A percentile compares a stretch with the other conserved stretches of the same genome.
These are phyloP conservation scores for Dovyalis caffra DNA, from an alignment of 345 rosid genomes.

Conservation along the genomic window DNA sequence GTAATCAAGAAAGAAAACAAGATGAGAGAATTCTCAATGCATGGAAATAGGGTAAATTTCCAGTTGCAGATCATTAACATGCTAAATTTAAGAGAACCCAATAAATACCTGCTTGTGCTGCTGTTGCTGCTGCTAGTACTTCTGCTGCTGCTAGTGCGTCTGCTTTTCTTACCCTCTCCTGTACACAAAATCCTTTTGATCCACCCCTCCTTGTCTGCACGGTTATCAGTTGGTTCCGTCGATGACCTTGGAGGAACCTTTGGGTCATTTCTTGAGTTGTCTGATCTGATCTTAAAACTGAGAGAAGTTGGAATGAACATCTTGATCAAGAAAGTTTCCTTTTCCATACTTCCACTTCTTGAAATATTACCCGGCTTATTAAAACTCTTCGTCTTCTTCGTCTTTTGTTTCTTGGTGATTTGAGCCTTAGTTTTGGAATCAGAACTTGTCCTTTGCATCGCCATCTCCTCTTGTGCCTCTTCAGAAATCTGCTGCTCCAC, in stretches of 20 bases:
- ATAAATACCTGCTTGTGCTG: constrained; percentile 34
- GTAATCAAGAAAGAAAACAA: neutral
- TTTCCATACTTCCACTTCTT: constrained; percentile 42
- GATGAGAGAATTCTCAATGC: neutral
- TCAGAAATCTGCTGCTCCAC: constrained; percentile 22
- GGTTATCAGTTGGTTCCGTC: constrained; percentile 19
- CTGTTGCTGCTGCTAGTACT: constrained; percentile 5
- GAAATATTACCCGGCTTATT: constrained; percentile 19
- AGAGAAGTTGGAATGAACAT: constrained; percentile 38
- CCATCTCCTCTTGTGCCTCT: neutral
- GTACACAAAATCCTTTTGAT: constrained; percentile 16
- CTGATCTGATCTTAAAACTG: constrained; percentile 25
- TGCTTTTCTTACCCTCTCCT: constrained; percentile 5
- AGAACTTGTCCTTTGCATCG: neutral
- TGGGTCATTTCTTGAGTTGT: constrained; percentile 15
- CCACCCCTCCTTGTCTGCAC: constrained; percentile 12
- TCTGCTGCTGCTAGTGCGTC: constrained; percentile 7
- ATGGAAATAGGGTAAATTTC: neutral
- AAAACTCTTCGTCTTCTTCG: constrained; percentile 10
- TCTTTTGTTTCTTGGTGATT: constrained; percentile 14
- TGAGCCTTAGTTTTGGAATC: constrained; percentile 7
- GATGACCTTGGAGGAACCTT: constrained; percentile 33
- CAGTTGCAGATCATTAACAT: neutral
- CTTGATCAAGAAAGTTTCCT: constrained; percentile 47
- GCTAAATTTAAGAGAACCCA: neutral